Evolutionary conservation across 768 basidiomycete species (phyloP).

Genomic region (Suillus lakei): DNA sequence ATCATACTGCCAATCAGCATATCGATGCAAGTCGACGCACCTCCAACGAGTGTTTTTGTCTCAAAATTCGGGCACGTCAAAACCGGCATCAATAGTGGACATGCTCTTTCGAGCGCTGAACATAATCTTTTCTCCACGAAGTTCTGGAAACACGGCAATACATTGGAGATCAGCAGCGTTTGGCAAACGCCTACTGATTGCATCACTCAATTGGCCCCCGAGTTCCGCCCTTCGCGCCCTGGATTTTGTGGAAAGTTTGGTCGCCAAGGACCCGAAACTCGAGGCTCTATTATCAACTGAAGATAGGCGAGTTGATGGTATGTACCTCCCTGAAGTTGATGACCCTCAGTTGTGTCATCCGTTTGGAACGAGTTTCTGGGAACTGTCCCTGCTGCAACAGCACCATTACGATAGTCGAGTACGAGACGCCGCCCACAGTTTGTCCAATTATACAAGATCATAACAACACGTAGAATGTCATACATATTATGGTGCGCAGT

Average conservation of each 20-base stretch:
- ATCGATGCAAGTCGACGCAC: slow-evolving; percentile 64
- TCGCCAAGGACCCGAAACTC: slow-evolving; percentile 79
- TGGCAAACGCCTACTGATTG: slow-evolving; percentile 86
- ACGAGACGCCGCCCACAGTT: slow-evolving; percentile 63
- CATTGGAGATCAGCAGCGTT: slow-evolving; percentile 88
- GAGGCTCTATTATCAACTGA: slow-evolving; percentile 87
- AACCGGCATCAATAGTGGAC: slow-evolving; percentile 52
- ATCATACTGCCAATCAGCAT: slow-evolving; percentile 79
- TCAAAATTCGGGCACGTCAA: slow-evolving; percentile 31
- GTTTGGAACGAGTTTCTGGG: slow-evolving; percentile 88
- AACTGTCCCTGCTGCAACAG: slow-evolving; percentile 67
- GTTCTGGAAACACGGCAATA: slow-evolving; percentile 56
- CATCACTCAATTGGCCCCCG: slow-evolving; percentile 83
- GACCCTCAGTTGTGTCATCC: slow-evolving; percentile 86
- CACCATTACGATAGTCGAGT: slow-evolving; percentile 72
- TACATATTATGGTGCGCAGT: slow-evolving; percentile 30
- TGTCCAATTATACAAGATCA: slow-evolving; percentile 50
- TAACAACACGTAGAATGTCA: slow-evolving; percentile 32
- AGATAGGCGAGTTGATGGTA: slow-evolving; percentile 82
- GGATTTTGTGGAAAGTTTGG: slow-evolving; percentile 71
- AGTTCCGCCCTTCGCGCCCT: slow-evolving; percentile 66
- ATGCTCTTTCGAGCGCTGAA: slow-evolving; percentile 87
- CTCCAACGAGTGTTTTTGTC: slow-evolving; percentile 38
- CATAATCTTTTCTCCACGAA: slow-evolving; percentile 79
- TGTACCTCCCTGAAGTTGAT: slow-evolving; percentile 84